These are phyloP conservation scores for Filobasidium floriforme DNA, from an alignment of 768 basidiomycete species.

Conservation along the genomic window DNA sequence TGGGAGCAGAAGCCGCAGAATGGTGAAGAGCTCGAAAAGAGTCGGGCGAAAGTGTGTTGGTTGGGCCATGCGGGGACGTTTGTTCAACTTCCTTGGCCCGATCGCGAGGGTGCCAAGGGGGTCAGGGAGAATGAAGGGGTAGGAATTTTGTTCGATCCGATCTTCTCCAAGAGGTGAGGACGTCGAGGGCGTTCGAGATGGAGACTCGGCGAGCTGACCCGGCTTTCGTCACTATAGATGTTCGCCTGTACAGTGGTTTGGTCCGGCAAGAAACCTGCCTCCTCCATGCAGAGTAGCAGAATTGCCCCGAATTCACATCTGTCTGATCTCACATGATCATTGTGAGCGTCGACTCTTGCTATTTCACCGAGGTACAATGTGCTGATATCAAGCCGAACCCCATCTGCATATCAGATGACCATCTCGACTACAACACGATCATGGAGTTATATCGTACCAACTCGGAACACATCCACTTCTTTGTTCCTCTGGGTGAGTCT, in stretches of 20 bases:
- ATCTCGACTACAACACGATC: conserved; percentile 43
- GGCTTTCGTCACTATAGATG: conserved; percentile 28
- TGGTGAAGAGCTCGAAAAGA: conserved; percentile 16
- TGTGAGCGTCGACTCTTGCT: conserved; percentile 28
- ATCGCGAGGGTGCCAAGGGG: background rate
- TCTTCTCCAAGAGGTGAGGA: conserved; percentile 41
- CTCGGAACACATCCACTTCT: conserved; percentile 33
- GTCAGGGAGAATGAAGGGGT: conserved; percentile 27
- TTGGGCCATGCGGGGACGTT: conserved; percentile 42
- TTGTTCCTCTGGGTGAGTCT: conserved; percentile 32
- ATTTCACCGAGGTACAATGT: conserved; percentile 1
- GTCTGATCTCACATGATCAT: conserved; percentile 43
- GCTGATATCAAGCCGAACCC: too few species aligned
- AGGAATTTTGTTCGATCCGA: conserved; percentile 42
- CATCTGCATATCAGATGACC: conserved; percentile 32
- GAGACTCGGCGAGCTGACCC: background rate
- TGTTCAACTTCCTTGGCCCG: conserved; percentile 34
- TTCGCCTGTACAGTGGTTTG: conserved; percentile 41
- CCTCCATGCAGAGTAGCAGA: conserved; percentile 37
- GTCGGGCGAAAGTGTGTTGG: conserved; percentile 37
- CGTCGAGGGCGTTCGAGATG: background rate
- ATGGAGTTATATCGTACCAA: conserved; percentile 41
- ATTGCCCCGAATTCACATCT: conserved; percentile 39
- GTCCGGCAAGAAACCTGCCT: conserved; percentile 37
- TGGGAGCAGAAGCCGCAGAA: background rate